Percentiles rank a stretch among this genome's conserved stretches.
phyloP scores from a whole-genome alignment of 2,329 filamentous ascomycete genomes.

The Fonsecaea nubica region DNA sequence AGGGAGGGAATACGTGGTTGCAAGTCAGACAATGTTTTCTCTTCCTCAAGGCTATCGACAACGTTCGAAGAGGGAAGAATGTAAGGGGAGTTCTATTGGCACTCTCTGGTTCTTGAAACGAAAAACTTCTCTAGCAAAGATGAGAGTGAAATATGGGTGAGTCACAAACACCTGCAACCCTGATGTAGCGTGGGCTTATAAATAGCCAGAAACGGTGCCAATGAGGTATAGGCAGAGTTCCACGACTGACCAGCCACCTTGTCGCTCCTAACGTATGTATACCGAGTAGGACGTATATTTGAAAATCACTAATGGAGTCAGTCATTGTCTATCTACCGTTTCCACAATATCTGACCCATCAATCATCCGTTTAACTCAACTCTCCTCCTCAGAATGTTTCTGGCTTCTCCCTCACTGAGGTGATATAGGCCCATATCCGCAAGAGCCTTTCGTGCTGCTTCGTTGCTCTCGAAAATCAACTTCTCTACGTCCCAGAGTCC shows the following conservation, averaged over 20 bases:
- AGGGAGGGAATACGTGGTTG: neutral
- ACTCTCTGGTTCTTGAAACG: neutral
- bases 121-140: neutral
- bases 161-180: neutral
- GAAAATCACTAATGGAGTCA: neutral
- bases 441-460: constrained; percentile 54
- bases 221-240: neutral
- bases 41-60: neutral
- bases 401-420: constrained; percentile 54
- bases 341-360: neutral
- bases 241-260: neutral
- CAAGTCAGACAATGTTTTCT: neutral
- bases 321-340: neutral
- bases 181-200: neutral
- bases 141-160: neutral
- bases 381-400: constrained; percentile 54
- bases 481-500: constrained; percentile 56
- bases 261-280: too few species aligned
- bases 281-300: neutral
- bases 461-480: constrained; percentile 56
- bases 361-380: constrained; percentile 48
- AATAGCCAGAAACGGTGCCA: neutral
- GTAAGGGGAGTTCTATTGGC: too few species aligned
- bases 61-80: neutral
- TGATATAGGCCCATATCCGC: constrained; percentile 52